These are phyloP conservation scores for Phaeolepiota aurea DNA, from an alignment of 768 basidiomycete species.

Conservation along the genomic window DNA sequence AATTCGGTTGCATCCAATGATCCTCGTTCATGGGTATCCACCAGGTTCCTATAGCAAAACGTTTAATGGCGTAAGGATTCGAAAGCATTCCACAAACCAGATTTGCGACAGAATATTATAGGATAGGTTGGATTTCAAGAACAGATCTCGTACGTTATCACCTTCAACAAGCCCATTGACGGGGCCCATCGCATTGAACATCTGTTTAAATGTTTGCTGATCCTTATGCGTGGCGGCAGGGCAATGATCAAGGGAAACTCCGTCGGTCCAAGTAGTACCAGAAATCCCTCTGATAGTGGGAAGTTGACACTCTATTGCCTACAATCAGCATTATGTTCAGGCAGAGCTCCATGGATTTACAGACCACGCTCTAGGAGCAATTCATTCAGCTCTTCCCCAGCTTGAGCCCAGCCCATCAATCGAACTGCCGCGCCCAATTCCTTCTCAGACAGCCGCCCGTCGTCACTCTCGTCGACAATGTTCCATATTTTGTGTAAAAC, in stretches of 20 bases:
- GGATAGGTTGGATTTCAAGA: slow-evolving; percentile 52
- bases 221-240: slow-evolving; percentile 45
- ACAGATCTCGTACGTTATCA: slow-evolving; percentile 52
- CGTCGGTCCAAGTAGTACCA: slow-evolving; percentile 4
- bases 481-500: slow-evolving; percentile 57
- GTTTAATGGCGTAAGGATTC: not conserved
- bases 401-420: slow-evolving; percentile 61
- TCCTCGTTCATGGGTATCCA: slow-evolving; percentile 51
- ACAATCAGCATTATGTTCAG: not conserved
- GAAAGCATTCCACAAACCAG: slow-evolving; percentile 32
- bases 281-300: slow-evolving; percentile 24
- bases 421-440: slow-evolving; percentile 52
- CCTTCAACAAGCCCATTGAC: slow-evolving; percentile 46
- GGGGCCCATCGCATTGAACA: slow-evolving; percentile 45
- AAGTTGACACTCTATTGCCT: slow-evolving; percentile 42
- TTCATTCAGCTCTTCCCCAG: slow-evolving; percentile 31
- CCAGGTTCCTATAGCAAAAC: slow-evolving; percentile 38
- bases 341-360: slow-evolving; percentile 11
- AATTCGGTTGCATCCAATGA: slow-evolving; percentile 61
- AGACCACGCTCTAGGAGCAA: slow-evolving; percentile 36
- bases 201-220: slow-evolving; percentile 41
- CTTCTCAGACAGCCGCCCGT: slow-evolving; percentile 44
- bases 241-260: slow-evolving; percentile 19
- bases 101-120: slow-evolving; percentile 53
- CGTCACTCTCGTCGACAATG: slow-evolving; percentile 51